phyloP scores from a whole-genome alignment of 2,329 filamentous ascomycete species.

The Trichothecium roseum region DNA sequence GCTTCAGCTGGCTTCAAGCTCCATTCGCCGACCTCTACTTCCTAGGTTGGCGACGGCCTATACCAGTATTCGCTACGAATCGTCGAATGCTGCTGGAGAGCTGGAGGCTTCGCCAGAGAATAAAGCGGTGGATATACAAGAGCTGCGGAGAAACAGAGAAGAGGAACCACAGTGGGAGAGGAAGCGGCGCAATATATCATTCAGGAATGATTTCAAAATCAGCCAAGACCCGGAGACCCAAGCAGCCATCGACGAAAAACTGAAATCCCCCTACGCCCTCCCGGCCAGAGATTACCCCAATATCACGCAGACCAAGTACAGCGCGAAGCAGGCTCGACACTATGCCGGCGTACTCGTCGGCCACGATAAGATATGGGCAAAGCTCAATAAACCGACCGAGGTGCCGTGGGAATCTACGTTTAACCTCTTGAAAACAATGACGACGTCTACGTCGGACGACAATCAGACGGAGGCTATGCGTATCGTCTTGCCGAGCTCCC shows the following conservation, averaged over 20 bases:
- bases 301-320: conserved; percentile 8
- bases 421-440: conserved; percentile 24
- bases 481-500: conserved; percentile 22
- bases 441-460: conserved; percentile 17
- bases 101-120: no score
- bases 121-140: no score
- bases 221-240: conserved; percentile 8
- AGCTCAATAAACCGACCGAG: conserved; percentile 8
- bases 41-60: conserved; percentile 5
- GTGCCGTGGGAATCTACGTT: conserved; percentile 29
- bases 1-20: not conserved
- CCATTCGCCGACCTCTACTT: not conserved
- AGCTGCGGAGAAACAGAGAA: no score
- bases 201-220: conserved; percentile 18
- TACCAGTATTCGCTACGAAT: conserved; percentile 8
- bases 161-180: no score
- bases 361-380: conserved; percentile 21
- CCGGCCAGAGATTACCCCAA: conserved; percentile 14
- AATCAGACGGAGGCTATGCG: conserved; percentile 24
- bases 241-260: conserved; percentile 10
- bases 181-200: conserved; percentile 4
- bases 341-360: conserved; percentile 25
- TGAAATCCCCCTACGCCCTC: conserved; percentile 16
- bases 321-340: conserved; percentile 9
- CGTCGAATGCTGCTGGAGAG: no score